These are phyloP conservation scores for Apiospora rasikravindrae DNA, from an alignment of 2,329 filamentous ascomycete genomes.

Conservation along the genomic window DNA sequence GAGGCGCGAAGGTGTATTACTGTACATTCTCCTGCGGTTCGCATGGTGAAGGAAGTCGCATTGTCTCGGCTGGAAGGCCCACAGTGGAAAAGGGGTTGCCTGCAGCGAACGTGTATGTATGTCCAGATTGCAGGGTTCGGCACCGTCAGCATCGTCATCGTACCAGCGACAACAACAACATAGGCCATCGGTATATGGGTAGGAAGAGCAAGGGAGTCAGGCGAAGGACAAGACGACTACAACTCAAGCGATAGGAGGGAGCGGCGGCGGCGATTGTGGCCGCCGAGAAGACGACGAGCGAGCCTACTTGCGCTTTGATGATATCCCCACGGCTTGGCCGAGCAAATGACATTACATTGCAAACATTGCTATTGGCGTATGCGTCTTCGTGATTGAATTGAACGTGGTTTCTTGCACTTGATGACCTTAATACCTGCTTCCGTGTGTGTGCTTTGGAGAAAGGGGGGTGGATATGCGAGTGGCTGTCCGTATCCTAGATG, in stretches of 20 bases:
- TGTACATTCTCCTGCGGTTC: background rate
- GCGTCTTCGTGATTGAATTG: background rate
- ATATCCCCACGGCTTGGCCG: slow-evolving; percentile 42
- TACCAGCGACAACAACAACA: background rate
- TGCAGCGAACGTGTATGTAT: background rate
- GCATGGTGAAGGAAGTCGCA: too few species aligned
- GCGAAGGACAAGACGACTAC: slow-evolving; percentile 21
- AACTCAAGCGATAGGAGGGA: slow-evolving; percentile 23
- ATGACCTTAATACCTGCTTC: background rate
- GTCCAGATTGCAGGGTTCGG: background rate
- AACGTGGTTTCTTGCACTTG: background rate
- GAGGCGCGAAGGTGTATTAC: background rate
- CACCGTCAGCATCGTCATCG: background rate
- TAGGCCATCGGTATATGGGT: background rate
- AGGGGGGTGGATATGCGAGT: background rate
- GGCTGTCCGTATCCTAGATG: background rate
- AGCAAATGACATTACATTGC: slow-evolving; percentile 30
- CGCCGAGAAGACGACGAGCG: background rate
- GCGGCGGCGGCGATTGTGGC: background rate
- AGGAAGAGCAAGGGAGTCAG: background rate
- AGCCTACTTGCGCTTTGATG: slow-evolving; percentile 33
- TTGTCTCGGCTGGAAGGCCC: background rate
- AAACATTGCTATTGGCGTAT: background rate
- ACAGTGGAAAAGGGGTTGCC: background rate
- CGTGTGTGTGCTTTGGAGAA: background rate